Conservation (phyloP, 495 filamentous ascomycete species). For the Penicillium pancosmium region DNA sequence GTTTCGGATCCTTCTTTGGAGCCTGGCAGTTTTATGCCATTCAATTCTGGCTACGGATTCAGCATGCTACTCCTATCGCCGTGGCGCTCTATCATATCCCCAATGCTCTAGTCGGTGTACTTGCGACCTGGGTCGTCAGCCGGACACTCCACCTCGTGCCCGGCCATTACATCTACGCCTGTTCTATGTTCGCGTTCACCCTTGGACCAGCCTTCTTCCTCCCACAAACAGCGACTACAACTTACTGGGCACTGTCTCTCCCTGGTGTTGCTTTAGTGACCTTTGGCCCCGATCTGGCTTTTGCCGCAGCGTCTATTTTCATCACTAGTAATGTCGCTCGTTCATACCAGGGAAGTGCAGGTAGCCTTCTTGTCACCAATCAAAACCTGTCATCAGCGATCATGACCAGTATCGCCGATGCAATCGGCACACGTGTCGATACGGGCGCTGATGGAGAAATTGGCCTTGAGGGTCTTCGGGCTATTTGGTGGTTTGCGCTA, state of each 20-base stretch:
- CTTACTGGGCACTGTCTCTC: constrained; percentile 35
- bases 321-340: constrained; percentile 34
- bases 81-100: constrained; percentile 47
- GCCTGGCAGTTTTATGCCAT: constrained; percentile 53
- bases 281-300: constrained; percentile 35
- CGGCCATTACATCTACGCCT: constrained; percentile 48
- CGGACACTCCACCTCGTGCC: constrained; percentile 45
- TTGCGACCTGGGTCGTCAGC: constrained; percentile 47
- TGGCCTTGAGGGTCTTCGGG: constrained; percentile 41
- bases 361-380: constrained; percentile 31
- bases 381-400: constrained; percentile 41
- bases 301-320: constrained; percentile 37
- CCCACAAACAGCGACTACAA: constrained; percentile 30
- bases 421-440: constrained; percentile 45
- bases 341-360: constrained; percentile 33
- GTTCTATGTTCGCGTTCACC: constrained; percentile 33
- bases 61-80: constrained; percentile 38
- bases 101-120: constrained; percentile 42
- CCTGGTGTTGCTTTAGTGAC: constrained; percentile 31
- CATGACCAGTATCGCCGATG: constrained; percentile 47
- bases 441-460: constrained; percentile 35
- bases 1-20: constrained; percentile 47
- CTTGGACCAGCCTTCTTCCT: constrained; percentile 36
- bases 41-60: constrained; percentile 49
- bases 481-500: constrained; percentile 53